Percentiles rank a stretch among this genome's conserved stretches.
phyloP scores from a whole-genome alignment of 257 asterid genomes.

The Salvia hispanica region DNA sequence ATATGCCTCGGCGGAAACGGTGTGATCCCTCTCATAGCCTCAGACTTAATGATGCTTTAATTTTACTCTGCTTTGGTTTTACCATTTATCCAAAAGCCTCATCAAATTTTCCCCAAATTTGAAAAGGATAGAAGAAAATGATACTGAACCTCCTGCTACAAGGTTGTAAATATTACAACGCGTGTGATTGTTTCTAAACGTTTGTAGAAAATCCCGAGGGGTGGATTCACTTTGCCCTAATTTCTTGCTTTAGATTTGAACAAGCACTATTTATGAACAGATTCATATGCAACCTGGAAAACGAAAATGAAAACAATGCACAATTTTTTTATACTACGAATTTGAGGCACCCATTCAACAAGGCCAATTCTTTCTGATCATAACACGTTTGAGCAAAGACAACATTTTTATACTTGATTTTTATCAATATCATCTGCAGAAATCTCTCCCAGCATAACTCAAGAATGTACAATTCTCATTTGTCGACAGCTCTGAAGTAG shows the following conservation, averaged over 20 bases:
- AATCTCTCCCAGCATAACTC: slow-evolving; percentile 22
- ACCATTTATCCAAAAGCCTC: neutral
- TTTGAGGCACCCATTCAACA: slow-evolving; percentile 12
- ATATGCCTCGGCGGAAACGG: slow-evolving; percentile 44
- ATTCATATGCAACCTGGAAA: neutral
- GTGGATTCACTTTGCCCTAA: too few species aligned
- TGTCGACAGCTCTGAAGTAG: slow-evolving; percentile 5
- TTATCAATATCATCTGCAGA: neutral
- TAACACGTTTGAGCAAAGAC: slow-evolving; percentile 5
- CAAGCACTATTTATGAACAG: neutral
- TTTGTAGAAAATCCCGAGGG: too few species aligned
- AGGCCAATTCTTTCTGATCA: slow-evolving; percentile 19
- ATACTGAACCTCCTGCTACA: too few species aligned
- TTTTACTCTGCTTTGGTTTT: neutral
- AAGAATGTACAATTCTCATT: slow-evolving; percentile 31
- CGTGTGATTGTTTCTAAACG: too few species aligned
- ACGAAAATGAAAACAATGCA: neutral
- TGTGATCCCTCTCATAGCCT: slow-evolving; percentile 19
- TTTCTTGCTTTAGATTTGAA: too few species aligned
- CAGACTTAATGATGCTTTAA: neutral
- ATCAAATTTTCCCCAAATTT: too few species aligned
- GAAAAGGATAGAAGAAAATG: too few species aligned
- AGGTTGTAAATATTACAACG: too few species aligned
- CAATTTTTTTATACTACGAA: neutral
- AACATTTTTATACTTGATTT: slow-evolving; percentile 17